Evolutionary conservation across 2,329 filamentous ascomycete genomes (phyloP).

Genomic region (Tolypocladium guangdongense): DNA sequence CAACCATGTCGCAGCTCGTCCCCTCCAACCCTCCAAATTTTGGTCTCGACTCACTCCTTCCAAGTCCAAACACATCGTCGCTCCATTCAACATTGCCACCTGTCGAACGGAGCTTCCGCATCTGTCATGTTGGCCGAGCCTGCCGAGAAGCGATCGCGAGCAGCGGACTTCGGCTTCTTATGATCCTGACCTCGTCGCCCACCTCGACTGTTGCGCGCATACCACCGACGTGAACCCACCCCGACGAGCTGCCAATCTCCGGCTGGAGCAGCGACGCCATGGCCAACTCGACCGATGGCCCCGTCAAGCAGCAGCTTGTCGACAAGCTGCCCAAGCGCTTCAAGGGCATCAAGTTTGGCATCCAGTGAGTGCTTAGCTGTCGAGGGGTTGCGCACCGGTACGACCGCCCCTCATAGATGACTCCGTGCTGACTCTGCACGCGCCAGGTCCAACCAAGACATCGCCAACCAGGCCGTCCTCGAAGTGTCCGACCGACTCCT

Average conservation of each 20-base stretch:
- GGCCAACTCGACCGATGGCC: slow-evolving; percentile 4
- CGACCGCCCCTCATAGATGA: neutral
- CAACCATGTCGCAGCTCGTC: neutral
- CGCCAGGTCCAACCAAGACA: slow-evolving; percentile 74
- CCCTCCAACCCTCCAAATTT: neutral
- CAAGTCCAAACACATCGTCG: neutral
- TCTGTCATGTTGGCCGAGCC: slow-evolving; percentile 5
- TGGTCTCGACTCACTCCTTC: neutral
- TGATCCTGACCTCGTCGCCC: slow-evolving; percentile 1
- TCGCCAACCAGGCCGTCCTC: slow-evolving; percentile 88
- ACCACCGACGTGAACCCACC: neutral
- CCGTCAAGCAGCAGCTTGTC: slow-evolving; percentile 67
- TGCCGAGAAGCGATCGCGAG: slow-evolving; percentile 1
- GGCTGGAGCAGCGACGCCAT: neutral
- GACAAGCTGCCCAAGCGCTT: slow-evolving; percentile 83
- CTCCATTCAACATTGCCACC: neutral
- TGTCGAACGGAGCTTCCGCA: neutral
- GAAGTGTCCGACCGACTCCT: slow-evolving; percentile 90
- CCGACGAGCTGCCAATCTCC: neutral
- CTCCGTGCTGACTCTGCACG: neutral
- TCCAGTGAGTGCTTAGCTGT: slow-evolving; percentile 50
- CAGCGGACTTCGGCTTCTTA: slow-evolving; percentile 1
- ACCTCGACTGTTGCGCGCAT: neutral
- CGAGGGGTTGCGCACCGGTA: neutral
- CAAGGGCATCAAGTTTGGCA: slow-evolving; percentile 83